Conservation (phyloP, 1,284 basidiomycete genomes). For the Ustilago loliicola region DNA sequence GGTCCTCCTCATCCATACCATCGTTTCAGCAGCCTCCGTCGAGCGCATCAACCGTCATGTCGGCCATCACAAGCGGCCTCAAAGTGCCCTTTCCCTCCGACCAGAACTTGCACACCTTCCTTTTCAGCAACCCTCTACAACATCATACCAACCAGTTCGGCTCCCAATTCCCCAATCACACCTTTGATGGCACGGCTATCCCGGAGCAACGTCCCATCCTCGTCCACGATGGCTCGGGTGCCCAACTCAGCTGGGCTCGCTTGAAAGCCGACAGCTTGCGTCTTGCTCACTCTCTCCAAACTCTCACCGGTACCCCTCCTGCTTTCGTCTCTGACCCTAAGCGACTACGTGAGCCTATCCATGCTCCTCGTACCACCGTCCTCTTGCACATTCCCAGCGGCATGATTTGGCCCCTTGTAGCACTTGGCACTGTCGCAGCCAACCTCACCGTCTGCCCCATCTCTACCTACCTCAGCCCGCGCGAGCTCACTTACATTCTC, state of each 20-base stretch:
- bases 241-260: conserved; percentile 47
- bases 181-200: conserved; percentile 43
- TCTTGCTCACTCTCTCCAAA: conserved; percentile 48
- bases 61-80: conserved; percentile 31
- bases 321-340: conserved; percentile 26
- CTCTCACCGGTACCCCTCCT: conserved; percentile 33
- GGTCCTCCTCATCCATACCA: neutral
- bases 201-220: conserved; percentile 50
- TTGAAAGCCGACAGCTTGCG: conserved; percentile 51
- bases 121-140: conserved; percentile 57
- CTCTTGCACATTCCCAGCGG: conserved; percentile 71
- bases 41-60: conserved; percentile 9
- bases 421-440: conserved; percentile 65
- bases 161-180: conserved; percentile 39
- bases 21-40: neutral
- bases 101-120: conserved; percentile 48
- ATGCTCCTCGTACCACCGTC: conserved; percentile 63
- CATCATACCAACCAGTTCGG: conserved; percentile 43
- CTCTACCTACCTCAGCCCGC: conserved; percentile 69
- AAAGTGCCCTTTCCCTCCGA: conserved; percentile 35
- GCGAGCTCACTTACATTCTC: conserved; percentile 71
- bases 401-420: conserved; percentile 67
- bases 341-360: conserved; percentile 42
- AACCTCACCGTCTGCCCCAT: conserved; percentile 68
- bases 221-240: conserved; percentile 52